A percentile compares a stretch with the other conserved stretches of the same genome.
phyloP scores from a whole-genome alignment of 257 asterid species.

The Cruciata laevipes region DNA sequence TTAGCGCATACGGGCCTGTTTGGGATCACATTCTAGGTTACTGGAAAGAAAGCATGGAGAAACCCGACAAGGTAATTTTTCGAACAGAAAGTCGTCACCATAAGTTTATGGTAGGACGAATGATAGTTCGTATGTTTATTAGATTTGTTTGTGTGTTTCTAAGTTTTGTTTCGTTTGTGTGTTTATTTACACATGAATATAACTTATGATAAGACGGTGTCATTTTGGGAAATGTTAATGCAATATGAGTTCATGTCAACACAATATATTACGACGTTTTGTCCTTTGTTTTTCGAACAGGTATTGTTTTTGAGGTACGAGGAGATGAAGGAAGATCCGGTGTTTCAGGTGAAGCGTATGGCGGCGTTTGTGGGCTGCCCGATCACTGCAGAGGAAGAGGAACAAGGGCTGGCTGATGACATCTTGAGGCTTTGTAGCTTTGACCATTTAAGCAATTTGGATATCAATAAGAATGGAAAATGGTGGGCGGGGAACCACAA shows the following conservation, averaged over 20 bases:
- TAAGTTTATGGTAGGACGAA: no score
- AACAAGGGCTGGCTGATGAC: neutral
- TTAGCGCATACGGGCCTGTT: neutral
- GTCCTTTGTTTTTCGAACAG: no score
- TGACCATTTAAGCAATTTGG: neutral
- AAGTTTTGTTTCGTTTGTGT: no score
- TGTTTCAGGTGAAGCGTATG: neutral
- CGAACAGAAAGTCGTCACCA: no score
- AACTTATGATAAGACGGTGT: no score
- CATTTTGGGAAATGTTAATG: no score
- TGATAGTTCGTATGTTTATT: no score
- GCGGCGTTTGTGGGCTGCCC: neutral
- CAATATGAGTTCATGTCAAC: no score
- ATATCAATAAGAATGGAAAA: neutral
- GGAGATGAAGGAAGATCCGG: constrained; percentile 1
- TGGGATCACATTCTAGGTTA: constrained; percentile 5
- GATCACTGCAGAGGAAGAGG: neutral
- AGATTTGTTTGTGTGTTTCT: no score
- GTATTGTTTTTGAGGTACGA: neutral
- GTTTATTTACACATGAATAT: no score
- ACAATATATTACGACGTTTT: no score
- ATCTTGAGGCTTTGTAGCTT: neutral
- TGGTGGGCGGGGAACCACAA: neutral
- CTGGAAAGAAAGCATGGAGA: neutral
- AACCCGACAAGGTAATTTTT: neutral